Evolutionary conservation across 108 stramenopile genomes (phyloP).

Genomic region (Conticribra weissflogii): DNA sequence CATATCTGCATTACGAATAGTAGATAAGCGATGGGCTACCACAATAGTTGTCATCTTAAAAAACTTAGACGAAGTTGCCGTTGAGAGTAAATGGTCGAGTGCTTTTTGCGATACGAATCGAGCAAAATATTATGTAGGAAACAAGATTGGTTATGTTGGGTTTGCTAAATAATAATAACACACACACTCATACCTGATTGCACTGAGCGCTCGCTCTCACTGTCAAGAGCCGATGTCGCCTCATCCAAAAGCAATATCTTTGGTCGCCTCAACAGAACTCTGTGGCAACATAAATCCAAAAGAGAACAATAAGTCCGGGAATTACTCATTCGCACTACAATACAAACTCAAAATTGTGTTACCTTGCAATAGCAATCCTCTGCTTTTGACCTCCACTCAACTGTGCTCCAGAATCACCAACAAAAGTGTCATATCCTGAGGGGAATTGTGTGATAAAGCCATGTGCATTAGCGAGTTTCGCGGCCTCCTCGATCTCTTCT

Average conservation of each 20-base stretch:
- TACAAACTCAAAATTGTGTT: too few relatives aligned
- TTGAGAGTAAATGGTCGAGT: too few relatives aligned
- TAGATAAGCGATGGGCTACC: slow-evolving; percentile 86
- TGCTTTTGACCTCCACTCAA: slow-evolving; percentile 91
- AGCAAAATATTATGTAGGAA: not conserved
- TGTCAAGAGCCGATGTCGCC: slow-evolving; percentile 80
- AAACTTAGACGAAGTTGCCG: not conserved
- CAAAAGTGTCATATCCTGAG: slow-evolving; percentile 75
- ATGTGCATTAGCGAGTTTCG: slow-evolving; percentile 77
- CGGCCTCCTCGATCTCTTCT: slow-evolving; percentile 59
- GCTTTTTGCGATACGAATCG: too few relatives aligned
- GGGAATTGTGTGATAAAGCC: slow-evolving; percentile 71
- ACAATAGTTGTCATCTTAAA: slow-evolving; percentile 55
- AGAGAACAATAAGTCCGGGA: too few relatives aligned
- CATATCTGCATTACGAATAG: slow-evolving; percentile 79
- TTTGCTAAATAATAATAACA: not conserved
- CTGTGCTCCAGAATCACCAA: slow-evolving; percentile 65
- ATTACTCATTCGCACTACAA: too few relatives aligned
- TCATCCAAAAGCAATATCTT: slow-evolving; percentile 85
- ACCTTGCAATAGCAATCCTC: slow-evolving; percentile 92
- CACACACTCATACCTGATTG: slow-evolving; percentile 67
- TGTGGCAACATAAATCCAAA: too few relatives aligned
- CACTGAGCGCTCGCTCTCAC: slow-evolving; percentile 79
- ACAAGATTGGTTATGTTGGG: not conserved
- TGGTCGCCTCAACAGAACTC: slow-evolving; percentile 59